A percentile compares a stretch with the other conserved stretches of the same genome.
These are phyloP conservation scores for Begonia fuchsioides DNA, from an alignment of 306 rosid genomes.

Conservation along the genomic window DNA sequence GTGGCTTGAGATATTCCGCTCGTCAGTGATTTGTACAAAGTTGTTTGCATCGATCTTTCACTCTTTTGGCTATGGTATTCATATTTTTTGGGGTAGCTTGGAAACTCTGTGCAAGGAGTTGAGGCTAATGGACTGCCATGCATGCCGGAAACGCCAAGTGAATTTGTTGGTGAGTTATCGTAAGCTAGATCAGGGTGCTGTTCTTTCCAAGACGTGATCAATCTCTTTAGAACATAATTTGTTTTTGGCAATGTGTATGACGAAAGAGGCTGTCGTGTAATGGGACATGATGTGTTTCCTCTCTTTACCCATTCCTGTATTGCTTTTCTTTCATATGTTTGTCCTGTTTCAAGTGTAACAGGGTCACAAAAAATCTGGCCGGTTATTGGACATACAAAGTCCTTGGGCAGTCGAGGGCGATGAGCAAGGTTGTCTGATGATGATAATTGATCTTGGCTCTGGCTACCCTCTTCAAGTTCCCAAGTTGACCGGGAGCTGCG, in stretches of 20 bases:
- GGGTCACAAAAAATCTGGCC: conserved; percentile 77
- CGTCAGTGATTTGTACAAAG: conserved; percentile 46
- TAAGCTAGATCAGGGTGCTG: conserved; percentile 61
- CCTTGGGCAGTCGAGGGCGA: conserved; percentile 61
- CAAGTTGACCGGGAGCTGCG: conserved; percentile 46
- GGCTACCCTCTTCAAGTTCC: conserved; percentile 53
- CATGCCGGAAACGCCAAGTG: conserved; percentile 26
- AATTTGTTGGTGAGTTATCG: conserved; percentile 35
- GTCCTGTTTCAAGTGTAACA: conserved; percentile 95
- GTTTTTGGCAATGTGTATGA: conserved; percentile 60
- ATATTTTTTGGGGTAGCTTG: conserved; percentile 22
- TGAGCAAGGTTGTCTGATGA: conserved; percentile 31
- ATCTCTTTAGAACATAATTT: conserved; percentile 84
- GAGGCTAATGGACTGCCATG: conserved; percentile 28
- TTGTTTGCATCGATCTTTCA: conserved; percentile 36
- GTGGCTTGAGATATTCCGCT: conserved; percentile 80
- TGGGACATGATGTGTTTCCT: conserved; percentile 85
- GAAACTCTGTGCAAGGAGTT: conserved; percentile 18
- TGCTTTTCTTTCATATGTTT: conserved; percentile 85
- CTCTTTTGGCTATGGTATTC: conserved; percentile 35
- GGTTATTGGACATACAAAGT: conserved; percentile 83
- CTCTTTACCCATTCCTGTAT: conserved; percentile 89
- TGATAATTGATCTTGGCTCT: conserved; percentile 26
- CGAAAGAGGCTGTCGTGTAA: conserved; percentile 61
- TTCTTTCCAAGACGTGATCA: conserved; percentile 84